phyloP scores from a whole-genome alignment of 768 basidiomycete genomes.

The Baorangia bicolor region DNA sequence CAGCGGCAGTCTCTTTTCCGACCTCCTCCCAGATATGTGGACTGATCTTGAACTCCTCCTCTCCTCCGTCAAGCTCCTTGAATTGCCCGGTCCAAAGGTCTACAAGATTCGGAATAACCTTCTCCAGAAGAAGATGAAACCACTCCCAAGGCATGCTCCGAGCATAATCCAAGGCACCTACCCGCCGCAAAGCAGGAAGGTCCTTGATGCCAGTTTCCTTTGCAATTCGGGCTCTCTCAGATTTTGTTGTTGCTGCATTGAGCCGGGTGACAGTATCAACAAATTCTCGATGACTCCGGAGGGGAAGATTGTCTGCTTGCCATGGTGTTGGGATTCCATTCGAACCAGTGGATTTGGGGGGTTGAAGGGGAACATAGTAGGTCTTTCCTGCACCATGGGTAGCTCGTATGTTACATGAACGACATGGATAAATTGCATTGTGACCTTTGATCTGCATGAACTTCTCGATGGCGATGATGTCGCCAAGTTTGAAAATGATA shows the following conservation, averaged over 20 bases:
- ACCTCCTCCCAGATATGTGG: not conserved
- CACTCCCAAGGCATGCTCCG: not conserved
- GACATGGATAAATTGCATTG: constrained; percentile 35
- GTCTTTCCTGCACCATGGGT: not conserved
- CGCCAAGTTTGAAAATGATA: constrained; percentile 30
- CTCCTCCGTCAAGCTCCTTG: not conserved
- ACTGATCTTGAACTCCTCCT: not conserved
- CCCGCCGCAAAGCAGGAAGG: rapidly evolving
- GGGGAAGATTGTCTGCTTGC: no score
- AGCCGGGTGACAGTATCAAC: no score
- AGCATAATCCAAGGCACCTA: not conserved
- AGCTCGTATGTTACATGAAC: constrained; percentile 34
- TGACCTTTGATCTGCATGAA: constrained; percentile 38
- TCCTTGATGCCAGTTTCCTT: not conserved
- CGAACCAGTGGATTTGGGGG: no score
- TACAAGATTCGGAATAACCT: not conserved
- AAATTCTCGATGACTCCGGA: no score
- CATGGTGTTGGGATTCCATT: no score
- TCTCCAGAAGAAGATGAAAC: not conserved
- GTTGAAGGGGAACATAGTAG: not conserved
- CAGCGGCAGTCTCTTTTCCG: not conserved
- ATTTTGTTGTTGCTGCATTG: no score
- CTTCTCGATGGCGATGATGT: constrained; percentile 37
- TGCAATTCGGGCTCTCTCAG: not conserved
- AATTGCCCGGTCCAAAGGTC: not conserved